Evolutionary conservation across 352 stramenopile genomes (phyloP), one percentile per base, ranked within the genome.

Genomic region (Phytophthora litchii): DNA sequence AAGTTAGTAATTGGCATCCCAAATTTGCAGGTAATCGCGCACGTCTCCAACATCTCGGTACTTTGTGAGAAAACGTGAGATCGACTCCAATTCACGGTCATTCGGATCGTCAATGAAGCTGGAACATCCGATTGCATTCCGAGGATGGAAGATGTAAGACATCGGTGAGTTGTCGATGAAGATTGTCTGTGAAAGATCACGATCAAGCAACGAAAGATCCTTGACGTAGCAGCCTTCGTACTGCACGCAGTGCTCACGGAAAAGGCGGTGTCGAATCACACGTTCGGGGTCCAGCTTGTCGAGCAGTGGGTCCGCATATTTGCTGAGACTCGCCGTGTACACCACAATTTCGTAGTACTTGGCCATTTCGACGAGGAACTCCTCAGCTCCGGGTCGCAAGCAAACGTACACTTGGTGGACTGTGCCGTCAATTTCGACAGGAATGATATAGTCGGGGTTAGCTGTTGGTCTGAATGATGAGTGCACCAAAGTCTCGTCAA

Each of bases 111-210:
- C 89, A 36, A 98, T 97, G 54, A 97, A 98, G 44, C 74, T 90
- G 17, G 83, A 93, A 62, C 81, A 91, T 16, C 81, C 81, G 49
- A 92, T 89, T 16, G 84, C 81, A 19, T 92, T 92, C 36, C 72
- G 75, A 14, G 97, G 97, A 72, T 99, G 97, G 71, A 99, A 99
- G 32, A 98, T 80, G 70, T 99, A 99, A 4, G 92, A 97, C 73
- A 95, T 96, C n/a, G 97, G 96, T 49, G 94, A 98, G 73, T 99
- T 99, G 78, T 99, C 97, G 55, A 99, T 97, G 69, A 99, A 99
- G 62, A 99, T 98, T 17, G 86, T 88, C 67, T 98, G 89, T 14
- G 76, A 81, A 20, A 99, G 78, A 21, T 98, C 80, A 21, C 97
- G 83, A 61, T 98, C 92, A 5, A 99, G 67, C 10, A 98, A 55